A percentile compares a stretch with the other conserved stretches of the same genome.
Evolutionary conservation across 106 monocot species (phyloP).

Genomic region (Dendrobium chrysotoxum): DNA sequence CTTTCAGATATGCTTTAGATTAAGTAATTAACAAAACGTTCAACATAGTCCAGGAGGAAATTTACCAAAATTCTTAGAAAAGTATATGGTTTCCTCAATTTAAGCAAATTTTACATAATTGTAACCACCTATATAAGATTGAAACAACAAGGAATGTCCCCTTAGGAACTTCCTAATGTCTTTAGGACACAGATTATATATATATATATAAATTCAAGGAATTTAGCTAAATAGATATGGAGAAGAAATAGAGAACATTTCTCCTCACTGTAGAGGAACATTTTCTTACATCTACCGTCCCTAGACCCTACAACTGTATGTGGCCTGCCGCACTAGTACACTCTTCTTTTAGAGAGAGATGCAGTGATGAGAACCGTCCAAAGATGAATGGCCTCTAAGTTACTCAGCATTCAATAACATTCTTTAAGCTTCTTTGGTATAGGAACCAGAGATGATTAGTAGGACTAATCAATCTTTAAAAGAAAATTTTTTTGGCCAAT

Average conservation of each 20-base stretch:
- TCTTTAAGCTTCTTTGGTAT: neutral
- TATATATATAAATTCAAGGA: neutral
- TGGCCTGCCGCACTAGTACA: neutral
- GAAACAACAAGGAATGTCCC: neutral
- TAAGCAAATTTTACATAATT: neutral
- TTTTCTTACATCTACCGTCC: neutral
- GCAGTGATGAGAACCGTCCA: neutral
- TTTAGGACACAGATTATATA: neutral
- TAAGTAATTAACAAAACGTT: neutral
- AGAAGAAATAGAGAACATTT: neutral
- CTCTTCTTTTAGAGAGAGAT: neutral
- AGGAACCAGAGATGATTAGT: neutral
- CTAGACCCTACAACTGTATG: neutral
- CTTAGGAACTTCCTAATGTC: neutral
- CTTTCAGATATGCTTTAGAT: neutral
- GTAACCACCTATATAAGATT: neutral
- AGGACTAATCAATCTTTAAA: neutral
- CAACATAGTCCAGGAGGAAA: neutral
- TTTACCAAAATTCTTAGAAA: neutral
- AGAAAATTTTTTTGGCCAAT: neutral
- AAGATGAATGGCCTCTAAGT: neutral
- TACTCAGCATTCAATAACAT: neutral
- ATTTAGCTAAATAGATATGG: neutral
- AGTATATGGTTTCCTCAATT: neutral
- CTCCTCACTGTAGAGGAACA: neutral